Conservation (phyloP, 352 stramenopile species). For the Pythium volutum region DNA sequence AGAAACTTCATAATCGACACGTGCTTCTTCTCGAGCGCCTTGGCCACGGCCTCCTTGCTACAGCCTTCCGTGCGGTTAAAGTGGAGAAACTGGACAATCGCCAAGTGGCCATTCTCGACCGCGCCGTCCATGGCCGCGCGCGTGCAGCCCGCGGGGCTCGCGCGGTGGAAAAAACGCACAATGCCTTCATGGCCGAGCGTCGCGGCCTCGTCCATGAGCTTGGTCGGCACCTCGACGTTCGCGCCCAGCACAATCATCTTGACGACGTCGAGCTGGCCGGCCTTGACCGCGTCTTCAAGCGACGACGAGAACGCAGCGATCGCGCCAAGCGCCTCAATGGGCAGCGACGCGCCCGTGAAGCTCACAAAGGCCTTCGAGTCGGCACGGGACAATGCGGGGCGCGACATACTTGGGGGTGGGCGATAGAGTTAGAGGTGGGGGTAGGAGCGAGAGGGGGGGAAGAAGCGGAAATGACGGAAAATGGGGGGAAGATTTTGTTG, state of each 20-base stretch:
- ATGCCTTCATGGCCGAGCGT: constrained; percentile 30
- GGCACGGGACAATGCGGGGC: not conserved
- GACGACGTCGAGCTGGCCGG: constrained; percentile 31
- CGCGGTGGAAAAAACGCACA: constrained; percentile 41
- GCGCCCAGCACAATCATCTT: constrained; percentile 32
- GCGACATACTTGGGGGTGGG: constrained; percentile 4
- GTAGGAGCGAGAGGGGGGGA: not conserved
- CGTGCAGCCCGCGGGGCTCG: constrained; percentile 32
- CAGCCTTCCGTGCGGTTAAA: constrained; percentile 45
- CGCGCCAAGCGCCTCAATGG: constrained; percentile 42
- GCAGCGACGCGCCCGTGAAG: constrained; percentile 27
- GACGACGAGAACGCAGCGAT: constrained; percentile 45
- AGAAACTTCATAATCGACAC: constrained; percentile 44
- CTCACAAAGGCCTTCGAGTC: constrained; percentile 16
- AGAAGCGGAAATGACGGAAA: not conserved
- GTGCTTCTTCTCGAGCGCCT: constrained; percentile 34
- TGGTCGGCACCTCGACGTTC: constrained; percentile 22
- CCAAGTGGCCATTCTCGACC: constrained; percentile 32
- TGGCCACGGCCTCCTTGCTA: constrained; percentile 31
- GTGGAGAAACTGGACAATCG: constrained; percentile 50
- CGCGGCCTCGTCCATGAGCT: constrained; percentile 39
- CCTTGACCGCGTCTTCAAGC: constrained; percentile 32
- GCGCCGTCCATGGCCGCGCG: constrained; percentile 44
- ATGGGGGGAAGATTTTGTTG: not conserved
- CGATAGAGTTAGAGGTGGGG: not conserved